A percentile compares a stretch with the other conserved stretches of the same genome.
Conservation (phyloP, 2,329 filamentous ascomycete species). For the Bipolaris cookei region DNA sequence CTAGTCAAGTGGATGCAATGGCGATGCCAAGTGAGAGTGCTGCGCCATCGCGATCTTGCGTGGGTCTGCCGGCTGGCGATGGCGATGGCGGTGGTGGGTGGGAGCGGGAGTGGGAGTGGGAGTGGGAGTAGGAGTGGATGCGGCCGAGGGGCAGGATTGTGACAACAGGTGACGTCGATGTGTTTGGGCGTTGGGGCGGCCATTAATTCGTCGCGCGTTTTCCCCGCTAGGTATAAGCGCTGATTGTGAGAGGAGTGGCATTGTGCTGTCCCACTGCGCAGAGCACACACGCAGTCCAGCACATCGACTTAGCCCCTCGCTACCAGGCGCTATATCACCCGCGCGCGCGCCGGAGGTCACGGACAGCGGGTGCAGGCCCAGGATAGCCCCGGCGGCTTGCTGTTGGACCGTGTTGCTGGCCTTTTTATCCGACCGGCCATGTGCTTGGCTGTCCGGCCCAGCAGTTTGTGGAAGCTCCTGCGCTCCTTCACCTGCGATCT, state of each 20-base stretch:
- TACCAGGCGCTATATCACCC: background rate
- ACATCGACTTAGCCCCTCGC: background rate
- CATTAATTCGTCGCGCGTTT: slow-evolving; percentile 5
- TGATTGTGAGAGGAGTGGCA: background rate
- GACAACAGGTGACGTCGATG: background rate
- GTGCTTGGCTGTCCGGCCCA: slow-evolving; percentile 9
- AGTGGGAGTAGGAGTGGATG: too few species aligned
- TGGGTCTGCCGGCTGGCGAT: background rate
- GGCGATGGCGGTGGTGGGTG: background rate
- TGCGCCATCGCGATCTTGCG: slow-evolving; percentile 1
- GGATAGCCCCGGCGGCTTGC: background rate
- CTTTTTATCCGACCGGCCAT: slow-evolving; percentile 7
- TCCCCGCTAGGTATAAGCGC: slow-evolving; percentile 2
- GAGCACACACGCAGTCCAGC: too few species aligned
- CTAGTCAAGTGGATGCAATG: slow-evolving; percentile 1
- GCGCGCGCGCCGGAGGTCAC: background rate
- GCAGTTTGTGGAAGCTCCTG: slow-evolving; percentile 11
- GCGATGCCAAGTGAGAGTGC: slow-evolving; percentile 8
- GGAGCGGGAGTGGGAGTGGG: background rate
- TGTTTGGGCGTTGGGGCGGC: background rate
- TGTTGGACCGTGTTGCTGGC: background rate
- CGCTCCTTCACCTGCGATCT: background rate
- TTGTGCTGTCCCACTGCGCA: too few species aligned
- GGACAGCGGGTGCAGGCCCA: slow-evolving; percentile 6
- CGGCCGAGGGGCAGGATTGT: too few species aligned